Percentiles rank a stretch among this genome's conserved stretches.
phyloP scores from a whole-genome alignment of 192 early-diverging fungal genomes.

The Obelidium mucronatum region DNA sequence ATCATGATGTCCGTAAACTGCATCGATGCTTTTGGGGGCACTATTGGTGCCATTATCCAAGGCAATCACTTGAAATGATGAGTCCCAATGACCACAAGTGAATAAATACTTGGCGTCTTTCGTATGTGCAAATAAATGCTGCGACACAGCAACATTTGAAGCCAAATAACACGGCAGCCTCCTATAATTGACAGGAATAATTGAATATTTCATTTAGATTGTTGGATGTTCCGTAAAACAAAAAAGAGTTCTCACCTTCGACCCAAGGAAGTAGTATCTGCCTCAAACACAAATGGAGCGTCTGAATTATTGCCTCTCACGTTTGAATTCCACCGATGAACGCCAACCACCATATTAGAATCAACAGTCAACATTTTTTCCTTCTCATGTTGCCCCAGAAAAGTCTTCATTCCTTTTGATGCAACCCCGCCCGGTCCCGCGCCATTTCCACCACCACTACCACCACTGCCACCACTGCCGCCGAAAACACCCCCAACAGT shows the following conservation, averaged over 20 bases:
- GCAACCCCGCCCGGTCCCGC: not conserved
- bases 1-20: slow-evolving; percentile 52
- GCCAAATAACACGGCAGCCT: slow-evolving; percentile 41
- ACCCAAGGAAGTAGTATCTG: slow-evolving; percentile 29
- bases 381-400: slow-evolving; percentile 10
- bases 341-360: slow-evolving; percentile 26
- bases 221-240: not conserved
- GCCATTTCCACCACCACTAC: too few species aligned
- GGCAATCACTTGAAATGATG: slow-evolving; percentile 43
- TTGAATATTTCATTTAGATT: not conserved
- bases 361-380: slow-evolving; percentile 39
- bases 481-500: not conserved
- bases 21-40: slow-evolving; percentile 35
- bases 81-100: slow-evolving; percentile 52
- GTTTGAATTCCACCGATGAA: slow-evolving; percentile 33
- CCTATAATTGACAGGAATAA: not conserved
- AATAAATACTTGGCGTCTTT: slow-evolving; percentile 43
- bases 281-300: slow-evolving; percentile 36
- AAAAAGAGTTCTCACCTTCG: slow-evolving; percentile 18
- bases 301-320: slow-evolving; percentile 9
- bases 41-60: slow-evolving; percentile 35
- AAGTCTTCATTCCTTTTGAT: slow-evolving; percentile 6
- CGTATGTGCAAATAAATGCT: slow-evolving; percentile 41
- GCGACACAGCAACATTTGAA: slow-evolving; percentile 20
- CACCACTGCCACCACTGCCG: too few species aligned